Evolutionary conservation across 2,329 filamentous ascomycete genomes (phyloP), one percentile per base, ranked within the genome.

Genomic region (Fusarium nematophilum): DNA sequence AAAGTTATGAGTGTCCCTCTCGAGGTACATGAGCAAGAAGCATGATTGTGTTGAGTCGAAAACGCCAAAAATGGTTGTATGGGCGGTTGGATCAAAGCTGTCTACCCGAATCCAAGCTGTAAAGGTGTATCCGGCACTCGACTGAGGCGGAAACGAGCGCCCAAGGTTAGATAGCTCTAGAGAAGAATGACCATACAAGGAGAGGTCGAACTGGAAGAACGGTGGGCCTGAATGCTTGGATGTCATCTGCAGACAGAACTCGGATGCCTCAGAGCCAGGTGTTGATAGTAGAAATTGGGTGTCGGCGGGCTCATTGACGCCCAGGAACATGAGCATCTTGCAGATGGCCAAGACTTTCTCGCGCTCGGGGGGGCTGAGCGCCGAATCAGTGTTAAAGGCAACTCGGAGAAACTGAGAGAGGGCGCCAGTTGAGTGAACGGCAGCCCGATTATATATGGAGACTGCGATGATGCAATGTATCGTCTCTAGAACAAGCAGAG

Each of bases 61-160:
- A 8, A 95, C 92, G 21, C 95, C 95, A 73, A 99, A 99, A 11
- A 99, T 84, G 0, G 95, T 99, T 0, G 95, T 99, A 73, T 99
- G 95, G 13, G 90, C 88, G 38, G 86, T 85, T 5, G 86, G 79
- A 73, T 99, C 96, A 73, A 95, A 98, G 33, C 87, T 82, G 73
- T 98, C 93, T 56, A 99, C 86, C 15, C 90, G 87, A 43, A 97
- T 85, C 95, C 95, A 99, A 1, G 92, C 86, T 38, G 91, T 86
- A 57, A 99, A 90, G 1, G 93, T 96, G 76, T 98, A 99, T 15
- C 95, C 96, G n/a, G 83, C 80, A 9, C 88, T 86, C 14, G 88
- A 87, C 49, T 86, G 83, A 1, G 95, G 93, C 9, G 95, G 96
- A 68, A 99, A 99, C 2, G 87, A 78, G 26, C 91, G 88, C 6